phyloP scores from a whole-genome alignment of 495 filamentous ascomycete species.

The Chaetomium tenue region DNA sequence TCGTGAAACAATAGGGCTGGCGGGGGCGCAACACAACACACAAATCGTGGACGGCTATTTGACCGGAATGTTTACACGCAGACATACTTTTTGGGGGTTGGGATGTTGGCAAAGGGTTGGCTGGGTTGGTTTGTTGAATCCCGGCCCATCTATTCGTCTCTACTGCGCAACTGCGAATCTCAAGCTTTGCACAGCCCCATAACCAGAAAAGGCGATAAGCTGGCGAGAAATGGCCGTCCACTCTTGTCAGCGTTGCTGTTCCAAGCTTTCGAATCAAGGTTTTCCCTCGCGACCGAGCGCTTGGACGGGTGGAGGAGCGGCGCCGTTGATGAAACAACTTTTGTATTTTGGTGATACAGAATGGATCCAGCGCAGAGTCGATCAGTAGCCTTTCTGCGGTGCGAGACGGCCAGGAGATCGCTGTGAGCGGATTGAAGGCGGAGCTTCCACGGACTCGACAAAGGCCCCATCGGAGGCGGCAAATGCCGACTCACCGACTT shows the following conservation, averaged over 20 bases:
- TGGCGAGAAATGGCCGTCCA: background rate
- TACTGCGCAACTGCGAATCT: too few relatives aligned
- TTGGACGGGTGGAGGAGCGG: background rate
- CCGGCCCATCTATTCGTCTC: background rate
- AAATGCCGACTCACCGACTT: background rate
- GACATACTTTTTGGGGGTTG: background rate
- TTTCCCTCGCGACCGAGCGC: background rate
- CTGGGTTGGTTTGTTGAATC: background rate
- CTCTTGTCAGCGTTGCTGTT: background rate
- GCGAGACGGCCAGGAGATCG: background rate
- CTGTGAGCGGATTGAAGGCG: background rate
- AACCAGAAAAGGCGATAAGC: background rate
- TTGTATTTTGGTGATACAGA: conserved; percentile 1
- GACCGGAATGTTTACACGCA: too few relatives aligned
- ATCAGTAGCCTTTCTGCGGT: background rate
- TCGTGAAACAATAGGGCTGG: background rate
- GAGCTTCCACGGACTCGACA: background rate
- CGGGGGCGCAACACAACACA: background rate
- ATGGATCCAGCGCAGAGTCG: background rate
- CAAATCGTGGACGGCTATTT: background rate
- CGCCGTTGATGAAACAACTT: conserved; percentile 3
- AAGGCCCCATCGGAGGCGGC: background rate
- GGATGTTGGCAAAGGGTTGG: background rate
- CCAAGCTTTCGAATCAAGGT: background rate
- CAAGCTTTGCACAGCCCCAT: background rate